Base-by-base conservation (phyloP, 345 rosid genomes). In the Odontarrhena argentea region DNA sequence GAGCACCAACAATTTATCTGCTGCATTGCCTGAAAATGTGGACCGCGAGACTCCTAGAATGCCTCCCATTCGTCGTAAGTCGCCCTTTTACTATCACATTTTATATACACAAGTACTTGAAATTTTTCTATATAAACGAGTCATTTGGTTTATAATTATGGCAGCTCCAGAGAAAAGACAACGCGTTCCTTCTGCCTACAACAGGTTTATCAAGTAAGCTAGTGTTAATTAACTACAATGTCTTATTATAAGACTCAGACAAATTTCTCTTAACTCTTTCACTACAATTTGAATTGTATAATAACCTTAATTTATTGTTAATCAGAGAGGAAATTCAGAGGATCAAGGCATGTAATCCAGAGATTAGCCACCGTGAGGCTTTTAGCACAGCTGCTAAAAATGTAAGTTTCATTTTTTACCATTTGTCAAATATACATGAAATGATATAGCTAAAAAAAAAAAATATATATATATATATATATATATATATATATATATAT, bases 321-420 rank as follows among this genome's bases (percentile, higher is more conserved):
- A 22, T 15, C 76, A 93, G 98, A 80, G 98, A 93, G 75, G 98
- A 93, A 81, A 93, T 93, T 34, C 97, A 90, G 79, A 87, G 98
- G 84, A 93, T 93, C 55, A 93, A 93, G 79, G 87, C 98, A 55
- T 74, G 87, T 52, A 93, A 93, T 78, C 98, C 98, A 53, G 94
- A 88, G 44, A 93, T 93, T 74, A 93, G 82, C 77, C 98, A 93
- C 74, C 88, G 97, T 63, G 98, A 93, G 81, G 98, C 98, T 43
- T 93, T 93, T 62, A 93, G 98, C 83, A 84, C 97, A 13, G 98
- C 98, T 46, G 98, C 98, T 1, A 93, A 93, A 82, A 93, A 93
- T 76, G 98, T 89, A 85, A 86, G 91, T 50, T 41, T 24, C 30
- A 34, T 46, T 26, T 58, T 9, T 57, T 41, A 63, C 22, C 62